Evolutionary conservation across 306 rosid genomes (phyloP).

Genomic region (Castanea crenata): DNA sequence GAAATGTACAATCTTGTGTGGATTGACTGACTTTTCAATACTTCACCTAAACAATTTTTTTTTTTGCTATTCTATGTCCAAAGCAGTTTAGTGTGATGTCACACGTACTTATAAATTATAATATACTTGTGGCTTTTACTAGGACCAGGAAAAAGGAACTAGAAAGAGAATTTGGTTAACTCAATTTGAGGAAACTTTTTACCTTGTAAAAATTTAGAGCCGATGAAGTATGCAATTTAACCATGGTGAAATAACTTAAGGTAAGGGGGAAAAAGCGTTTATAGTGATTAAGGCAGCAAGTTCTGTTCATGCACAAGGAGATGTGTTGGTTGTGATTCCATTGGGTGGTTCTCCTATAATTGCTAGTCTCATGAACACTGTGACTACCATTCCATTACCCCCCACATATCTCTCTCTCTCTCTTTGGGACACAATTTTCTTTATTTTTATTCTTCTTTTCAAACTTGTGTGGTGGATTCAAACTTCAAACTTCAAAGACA

Average conservation of each 20-base stretch:
- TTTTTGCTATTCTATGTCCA: neutral
- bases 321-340: neutral
- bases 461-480: constrained; percentile 40
- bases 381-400: constrained; percentile 32
- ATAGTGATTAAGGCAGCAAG: neutral
- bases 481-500: constrained; percentile 55
- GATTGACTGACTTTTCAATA: constrained; percentile 3
- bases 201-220: neutral
- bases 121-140: neutral
- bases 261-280: neutral
- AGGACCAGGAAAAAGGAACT: neutral
- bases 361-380: constrained; percentile 28
- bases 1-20: neutral
- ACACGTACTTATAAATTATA: neutral
- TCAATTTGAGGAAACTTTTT: neutral
- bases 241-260: neutral
- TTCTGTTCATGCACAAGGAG: constrained; percentile 13
- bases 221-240: neutral
- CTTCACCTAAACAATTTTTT: neutral
- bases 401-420: constrained; percentile 1
- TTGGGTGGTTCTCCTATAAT: neutral
- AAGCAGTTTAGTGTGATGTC: constrained; percentile 8
- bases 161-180: neutral
- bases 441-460: constrained; percentile 5
- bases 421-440: neutral